phyloP scores from a whole-genome alignment of 805 yeast genomes.

The Candida maris region DNA sequence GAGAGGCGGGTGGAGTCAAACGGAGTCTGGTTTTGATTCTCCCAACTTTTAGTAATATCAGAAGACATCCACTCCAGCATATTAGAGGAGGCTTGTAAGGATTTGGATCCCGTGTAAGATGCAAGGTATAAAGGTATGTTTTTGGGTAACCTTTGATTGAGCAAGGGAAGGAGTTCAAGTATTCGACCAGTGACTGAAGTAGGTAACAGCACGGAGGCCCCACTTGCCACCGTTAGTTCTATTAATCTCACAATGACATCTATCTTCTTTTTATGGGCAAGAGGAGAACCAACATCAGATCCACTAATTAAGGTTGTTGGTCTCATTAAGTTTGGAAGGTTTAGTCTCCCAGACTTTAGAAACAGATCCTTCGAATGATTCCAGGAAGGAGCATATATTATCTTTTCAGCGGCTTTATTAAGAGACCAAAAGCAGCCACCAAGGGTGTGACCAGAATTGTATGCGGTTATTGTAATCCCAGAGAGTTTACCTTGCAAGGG shows the following conservation, averaged over 20 bases:
- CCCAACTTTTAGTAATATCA: conserved; percentile 83
- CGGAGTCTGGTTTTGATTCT: conserved; percentile 68
- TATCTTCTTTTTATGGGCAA: conserved; percentile 59
- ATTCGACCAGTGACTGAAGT: conserved; percentile 77
- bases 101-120: conserved; percentile 76
- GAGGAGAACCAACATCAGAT: conserved; percentile 59
- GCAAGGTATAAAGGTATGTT: conserved; percentile 66
- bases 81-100: conserved; percentile 75
- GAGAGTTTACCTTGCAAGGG: conserved; percentile 55
- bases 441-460: conserved; percentile 85
- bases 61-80: conserved; percentile 97
- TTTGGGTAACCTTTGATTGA: conserved; percentile 19
- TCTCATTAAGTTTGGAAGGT: conserved; percentile 56
- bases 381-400: conserved; percentile 92
- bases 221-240: conserved; percentile 62
- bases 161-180: conserved; percentile 61
- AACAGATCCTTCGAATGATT: conserved; percentile 89
- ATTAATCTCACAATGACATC: conserved; percentile 61
- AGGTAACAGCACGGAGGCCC: conserved; percentile 82
- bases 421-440: conserved; percentile 93
- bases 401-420: conserved; percentile 66
- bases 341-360: conserved; percentile 63
- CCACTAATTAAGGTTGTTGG: conserved; percentile 84
- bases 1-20: conserved; percentile 64
- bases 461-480: conserved; percentile 69